Percentiles rank a stretch among this genome's conserved stretches.
Conservation (phyloP, 768 basidiomycete genomes). For the Macrolepiota albuminosa region DNA sequence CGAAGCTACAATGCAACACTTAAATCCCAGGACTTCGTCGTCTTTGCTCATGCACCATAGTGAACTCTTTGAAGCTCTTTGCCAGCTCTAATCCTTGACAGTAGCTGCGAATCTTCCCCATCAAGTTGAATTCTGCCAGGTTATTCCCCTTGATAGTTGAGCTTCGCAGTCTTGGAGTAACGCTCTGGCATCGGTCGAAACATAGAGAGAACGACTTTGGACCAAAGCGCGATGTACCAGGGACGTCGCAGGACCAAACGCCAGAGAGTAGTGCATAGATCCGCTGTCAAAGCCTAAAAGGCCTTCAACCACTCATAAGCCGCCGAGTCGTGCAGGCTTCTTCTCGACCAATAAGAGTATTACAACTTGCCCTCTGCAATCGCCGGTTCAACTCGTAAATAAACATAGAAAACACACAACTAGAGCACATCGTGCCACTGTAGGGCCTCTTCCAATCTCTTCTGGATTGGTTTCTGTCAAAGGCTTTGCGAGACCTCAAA, state of each 20-base stretch:
- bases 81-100: background rate
- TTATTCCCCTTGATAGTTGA: background rate
- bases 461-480: background rate
- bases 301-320: background rate
- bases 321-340: background rate
- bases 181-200: background rate
- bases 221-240: background rate
- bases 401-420: constrained; percentile 7
- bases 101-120: background rate
- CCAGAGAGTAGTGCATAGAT: constrained; percentile 6
- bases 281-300: background rate
- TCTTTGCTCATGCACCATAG: background rate
- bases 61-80: constrained; percentile 3
- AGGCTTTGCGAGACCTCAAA: constrained; percentile 2
- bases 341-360: too few species aligned
- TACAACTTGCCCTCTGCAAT: background rate
- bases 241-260: background rate
- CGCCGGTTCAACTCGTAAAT: constrained; percentile 4
- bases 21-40: background rate
- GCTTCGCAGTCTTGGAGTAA: background rate
- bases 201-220: constrained; percentile 5
- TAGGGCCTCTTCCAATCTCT: constrained; percentile 3
- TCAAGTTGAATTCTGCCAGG: too few species aligned
- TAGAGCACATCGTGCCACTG: constrained; percentile 8
- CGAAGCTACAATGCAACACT: constrained; percentile 3